Evolutionary conservation across 2,329 filamentous ascomycete genomes (phyloP), one percentile per base, ranked within the genome.

Genomic region (Hypoxylon sp.): DNA sequence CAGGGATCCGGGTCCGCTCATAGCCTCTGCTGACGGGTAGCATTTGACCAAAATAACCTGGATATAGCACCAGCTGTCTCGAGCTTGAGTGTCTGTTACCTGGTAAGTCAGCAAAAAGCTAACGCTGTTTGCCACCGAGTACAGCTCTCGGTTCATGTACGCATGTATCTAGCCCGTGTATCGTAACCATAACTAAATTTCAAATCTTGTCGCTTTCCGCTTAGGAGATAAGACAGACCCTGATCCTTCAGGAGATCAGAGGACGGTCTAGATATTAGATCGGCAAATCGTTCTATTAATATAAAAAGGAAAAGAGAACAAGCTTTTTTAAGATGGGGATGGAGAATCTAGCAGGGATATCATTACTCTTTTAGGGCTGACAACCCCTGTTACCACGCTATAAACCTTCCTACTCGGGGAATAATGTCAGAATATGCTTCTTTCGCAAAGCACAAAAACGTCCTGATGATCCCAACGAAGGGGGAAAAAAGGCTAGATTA

Each of bases 281-380:
- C 30, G 19, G 17, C 48, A 22, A 39, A 51, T 22, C 4, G 15
- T 28, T 61, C 58, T 62, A 62, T 56, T 56, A 62, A 56, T 62
- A 62, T n/a, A 61, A 37, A 37, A 53, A 24, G 22, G 15, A 20
- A 17, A 26, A 49, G 5, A 49, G 6, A 6, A 8, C 5, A 43
- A 43, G 39, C 39, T 48, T 39, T 50, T 46, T 52, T 46, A 43
- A 26, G 32, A 49, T 56, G 30, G 30, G 17, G 24, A 49, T 56
- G 30, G 30, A n/a, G 24, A 32, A 24, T 13, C 13, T 46, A 15
- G 30, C 41, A 62, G 48, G 53, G 53, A 55, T 60, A 43, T 30
- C 28, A 44, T 34, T 41, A 17, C 47, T 24, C n/a, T 53, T 62
- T 30, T 62, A 11, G 53, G 20, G 10, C 6, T 41, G n/a, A 20